phyloP scores from a whole-genome alignment of 2,329 filamentous ascomycete genomes.

The Cladosporium sp. region DNA sequence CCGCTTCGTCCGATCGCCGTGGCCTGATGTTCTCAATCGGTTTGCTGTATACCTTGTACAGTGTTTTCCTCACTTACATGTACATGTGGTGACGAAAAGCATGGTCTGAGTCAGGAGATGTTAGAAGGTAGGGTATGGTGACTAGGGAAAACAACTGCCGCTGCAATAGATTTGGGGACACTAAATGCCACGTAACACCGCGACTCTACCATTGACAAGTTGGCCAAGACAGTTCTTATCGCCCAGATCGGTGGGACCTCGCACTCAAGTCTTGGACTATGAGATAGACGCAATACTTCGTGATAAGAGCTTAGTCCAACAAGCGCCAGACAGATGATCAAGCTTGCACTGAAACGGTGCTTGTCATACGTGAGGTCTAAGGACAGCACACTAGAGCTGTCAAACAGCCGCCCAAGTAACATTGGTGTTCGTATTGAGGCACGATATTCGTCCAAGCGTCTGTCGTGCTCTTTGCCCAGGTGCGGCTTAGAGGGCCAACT shows the following conservation, averaged over 20 bases:
- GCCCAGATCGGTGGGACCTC: background rate
- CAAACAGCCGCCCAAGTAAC: background rate
- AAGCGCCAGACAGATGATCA: conserved; percentile 4
- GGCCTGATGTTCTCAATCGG: background rate
- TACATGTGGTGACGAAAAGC: background rate
- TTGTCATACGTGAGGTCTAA: background rate
- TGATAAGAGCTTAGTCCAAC: background rate
- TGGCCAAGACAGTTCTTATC: background rate
- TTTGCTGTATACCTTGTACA: background rate
- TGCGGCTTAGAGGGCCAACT: background rate
- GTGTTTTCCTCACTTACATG: background rate
- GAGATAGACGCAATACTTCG: too few species aligned
- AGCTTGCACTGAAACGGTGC: background rate
- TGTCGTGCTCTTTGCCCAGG: background rate
- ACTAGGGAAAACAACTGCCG: background rate
- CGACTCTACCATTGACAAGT: background rate
- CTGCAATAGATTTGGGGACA: background rate
- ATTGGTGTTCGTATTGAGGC: background rate
- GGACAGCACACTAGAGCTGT: background rate
- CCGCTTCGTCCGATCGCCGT: background rate
- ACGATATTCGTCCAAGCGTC: background rate
- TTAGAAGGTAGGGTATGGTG: background rate
- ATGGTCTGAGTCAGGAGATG: background rate
- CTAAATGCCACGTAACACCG: background rate
- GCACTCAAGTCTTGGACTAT: background rate